Percentiles rank a stretch among this genome's conserved stretches.
These are phyloP conservation scores for Schizophyllum amplum DNA, from an alignment of 1,284 basidiomycete genomes.

Conservation along the genomic window DNA sequence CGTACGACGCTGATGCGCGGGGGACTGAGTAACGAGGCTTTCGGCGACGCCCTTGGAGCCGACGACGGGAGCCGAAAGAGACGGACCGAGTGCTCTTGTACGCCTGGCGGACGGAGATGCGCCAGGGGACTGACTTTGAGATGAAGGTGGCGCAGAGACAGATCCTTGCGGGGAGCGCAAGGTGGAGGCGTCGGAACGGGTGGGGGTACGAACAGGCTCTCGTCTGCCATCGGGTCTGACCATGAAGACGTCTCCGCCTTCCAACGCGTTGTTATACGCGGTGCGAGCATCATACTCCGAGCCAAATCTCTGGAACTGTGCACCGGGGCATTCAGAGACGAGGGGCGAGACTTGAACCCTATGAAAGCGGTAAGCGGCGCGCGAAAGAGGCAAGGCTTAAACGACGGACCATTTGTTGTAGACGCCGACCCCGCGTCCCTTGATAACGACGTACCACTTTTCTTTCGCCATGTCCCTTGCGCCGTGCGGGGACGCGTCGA, in stretches of 20 bases:
- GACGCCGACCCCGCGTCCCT: conserved; percentile 19
- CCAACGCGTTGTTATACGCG: not conserved
- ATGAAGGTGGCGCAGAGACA: not conserved
- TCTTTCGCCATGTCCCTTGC: conserved; percentile 2
- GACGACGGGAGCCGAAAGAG: not conserved
- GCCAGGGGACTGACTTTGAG: not conserved
- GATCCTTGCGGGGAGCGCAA: not conserved
- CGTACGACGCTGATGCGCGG: not conserved
- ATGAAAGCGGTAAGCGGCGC: not conserved
- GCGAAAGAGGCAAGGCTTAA: not conserved
- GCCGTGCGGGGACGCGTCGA: not conserved
- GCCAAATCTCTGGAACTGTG: not conserved
- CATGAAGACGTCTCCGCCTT: not conserved
- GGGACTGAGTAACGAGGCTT: too few relatives aligned
- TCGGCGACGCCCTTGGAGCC: not conserved
- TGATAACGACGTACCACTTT: conserved; percentile 10
- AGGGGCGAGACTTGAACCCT: not conserved
- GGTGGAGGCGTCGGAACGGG: not conserved
- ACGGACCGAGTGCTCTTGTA: not conserved
- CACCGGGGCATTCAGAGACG: not conserved
- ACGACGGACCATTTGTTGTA: conserved; percentile 20
- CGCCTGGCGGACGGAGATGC: not conserved
- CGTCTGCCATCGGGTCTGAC: not conserved
- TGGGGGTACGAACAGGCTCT: not conserved
- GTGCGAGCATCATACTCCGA: not conserved